Conservation (phyloP, 495 filamentous ascomycete genomes). For the Aspergillus haitiensis region DNA sequence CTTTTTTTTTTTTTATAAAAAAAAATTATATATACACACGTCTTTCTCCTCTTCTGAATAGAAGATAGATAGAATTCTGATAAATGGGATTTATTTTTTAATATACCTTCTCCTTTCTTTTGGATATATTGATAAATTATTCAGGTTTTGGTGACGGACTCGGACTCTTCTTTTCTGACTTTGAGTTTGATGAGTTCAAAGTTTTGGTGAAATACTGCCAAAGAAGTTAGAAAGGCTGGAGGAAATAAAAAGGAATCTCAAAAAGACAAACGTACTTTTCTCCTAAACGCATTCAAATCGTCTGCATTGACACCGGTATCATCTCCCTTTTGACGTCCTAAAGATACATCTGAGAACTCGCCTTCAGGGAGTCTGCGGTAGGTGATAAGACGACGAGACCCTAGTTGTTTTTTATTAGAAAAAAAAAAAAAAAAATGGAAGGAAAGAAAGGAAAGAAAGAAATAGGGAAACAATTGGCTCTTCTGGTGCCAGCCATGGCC, state of each 20-base stretch:
- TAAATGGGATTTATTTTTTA: not conserved
- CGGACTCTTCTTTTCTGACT: not conserved
- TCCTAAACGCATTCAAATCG: slow-evolving; percentile 80
- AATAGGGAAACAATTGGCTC: slow-evolving; percentile 11
- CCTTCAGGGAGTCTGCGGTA: slow-evolving; percentile 71
- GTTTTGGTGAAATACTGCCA: slow-evolving; percentile 10
- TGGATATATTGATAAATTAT: not conserved
- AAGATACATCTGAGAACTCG: slow-evolving; percentile 49
- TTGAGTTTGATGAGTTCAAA: slow-evolving; percentile 4
- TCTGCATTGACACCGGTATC: slow-evolving; percentile 56
- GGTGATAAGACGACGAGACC: slow-evolving; percentile 84
- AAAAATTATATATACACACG: too few species aligned
- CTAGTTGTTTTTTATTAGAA: slow-evolving; percentile 34
- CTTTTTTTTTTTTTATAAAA: not conserved
- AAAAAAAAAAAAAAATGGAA: not conserved
- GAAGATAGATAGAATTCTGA: too few species aligned
- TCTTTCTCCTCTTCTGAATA: too few species aligned
- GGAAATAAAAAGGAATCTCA: too few species aligned
- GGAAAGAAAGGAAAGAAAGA: slow-evolving; percentile 7
- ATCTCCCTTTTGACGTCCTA: slow-evolving; percentile 40
- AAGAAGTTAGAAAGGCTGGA: not conserved
- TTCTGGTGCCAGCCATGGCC: too few species aligned
- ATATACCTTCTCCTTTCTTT: not conserved
- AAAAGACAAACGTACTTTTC: slow-evolving; percentile 38
- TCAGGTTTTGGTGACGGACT: not conserved